Evolutionary conservation across 2,329 filamentous ascomycete genomes (phyloP).

Genomic region (Fusarium veterinarium): DNA sequence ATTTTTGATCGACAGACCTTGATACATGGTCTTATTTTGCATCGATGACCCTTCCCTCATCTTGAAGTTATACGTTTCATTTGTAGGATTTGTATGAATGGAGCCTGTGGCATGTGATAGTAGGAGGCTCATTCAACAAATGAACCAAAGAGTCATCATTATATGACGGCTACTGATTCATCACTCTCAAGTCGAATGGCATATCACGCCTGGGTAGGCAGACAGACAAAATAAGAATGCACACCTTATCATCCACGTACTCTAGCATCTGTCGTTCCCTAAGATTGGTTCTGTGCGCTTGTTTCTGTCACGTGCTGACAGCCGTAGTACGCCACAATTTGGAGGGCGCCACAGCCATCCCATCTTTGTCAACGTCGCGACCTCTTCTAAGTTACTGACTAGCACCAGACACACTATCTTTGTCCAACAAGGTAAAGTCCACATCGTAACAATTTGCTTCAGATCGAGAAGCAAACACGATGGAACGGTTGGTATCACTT

Average conservation of each 20-base stretch:
- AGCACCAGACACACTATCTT: neutral
- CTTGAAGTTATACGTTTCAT: no score
- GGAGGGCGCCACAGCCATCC: neutral
- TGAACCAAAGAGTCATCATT: no score
- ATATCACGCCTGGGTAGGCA: no score
- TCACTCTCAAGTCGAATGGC: no score
- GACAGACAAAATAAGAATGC: no score
- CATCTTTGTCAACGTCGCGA: neutral
- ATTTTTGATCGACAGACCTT: neutral
- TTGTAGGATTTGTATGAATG: no score
- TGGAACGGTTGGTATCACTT: conserved; percentile 9
- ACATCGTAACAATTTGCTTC: neutral
- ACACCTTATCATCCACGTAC: no score
- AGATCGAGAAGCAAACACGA: neutral
- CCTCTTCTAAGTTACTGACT: neutral
- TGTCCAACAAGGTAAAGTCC: neutral
- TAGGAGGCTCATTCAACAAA: no score
- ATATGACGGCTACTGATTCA: no score
- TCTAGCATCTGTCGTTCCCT: neutral
- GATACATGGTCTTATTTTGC: neutral
- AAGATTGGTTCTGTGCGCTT: neutral
- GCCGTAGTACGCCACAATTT: neutral
- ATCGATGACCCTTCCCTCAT: neutral
- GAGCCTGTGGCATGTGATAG: no score
- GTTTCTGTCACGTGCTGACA: neutral